Evolutionary conservation across 176 grass and related monocot species (phyloP), one percentile per base, ranked within the genome.

Genomic region (Hyparrhenia diplandra): DNA sequence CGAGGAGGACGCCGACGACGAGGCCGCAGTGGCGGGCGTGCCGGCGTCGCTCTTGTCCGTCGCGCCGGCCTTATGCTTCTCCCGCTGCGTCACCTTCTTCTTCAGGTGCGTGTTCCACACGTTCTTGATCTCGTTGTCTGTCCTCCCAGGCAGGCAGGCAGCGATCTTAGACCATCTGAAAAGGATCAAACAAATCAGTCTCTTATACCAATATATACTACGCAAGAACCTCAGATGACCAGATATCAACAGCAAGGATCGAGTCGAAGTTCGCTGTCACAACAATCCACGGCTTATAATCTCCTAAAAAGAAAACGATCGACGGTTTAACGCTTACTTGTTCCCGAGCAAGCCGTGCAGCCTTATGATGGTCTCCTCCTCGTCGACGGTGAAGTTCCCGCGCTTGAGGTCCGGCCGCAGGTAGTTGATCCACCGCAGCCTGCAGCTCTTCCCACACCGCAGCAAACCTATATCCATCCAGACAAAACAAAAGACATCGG

Each of bases 61-160:
- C 12, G 21, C 29, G 20, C 25, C 65, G 7, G 29, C 36, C 74
- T 85, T 69, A 35, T 52, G 23, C 62, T 52, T 64, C 35, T 85
- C 73, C 30, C 69, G 74, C 29, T 58, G 74, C 49, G 75, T 49
- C 68, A 63, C 74, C 64, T 32, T 94, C 91, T 94, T 97, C 91
- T 97, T 97, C 55, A 97, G 82, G 89, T 94, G 88, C 18, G 94
- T 94, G 87, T 97, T 94, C 94, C 94, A 97, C 23, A 97, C 85
- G 81, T 97, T 97, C 87, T 97, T 97, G 85, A 97, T 97, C 89
- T 97, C 94, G 74, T 97, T 97, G 87, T 97, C 94, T 46, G 94
- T 97, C 84, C 94, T 90, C 63, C 94, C 94, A 14, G 91, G 87
- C 47, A 97, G 78, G 55, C 62, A 89, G 45, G 94, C 85, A 31